Evolutionary conservation across 176 grass and related monocot genomes (phyloP).

Genomic region (Rhynchospora tenuis): DNA sequence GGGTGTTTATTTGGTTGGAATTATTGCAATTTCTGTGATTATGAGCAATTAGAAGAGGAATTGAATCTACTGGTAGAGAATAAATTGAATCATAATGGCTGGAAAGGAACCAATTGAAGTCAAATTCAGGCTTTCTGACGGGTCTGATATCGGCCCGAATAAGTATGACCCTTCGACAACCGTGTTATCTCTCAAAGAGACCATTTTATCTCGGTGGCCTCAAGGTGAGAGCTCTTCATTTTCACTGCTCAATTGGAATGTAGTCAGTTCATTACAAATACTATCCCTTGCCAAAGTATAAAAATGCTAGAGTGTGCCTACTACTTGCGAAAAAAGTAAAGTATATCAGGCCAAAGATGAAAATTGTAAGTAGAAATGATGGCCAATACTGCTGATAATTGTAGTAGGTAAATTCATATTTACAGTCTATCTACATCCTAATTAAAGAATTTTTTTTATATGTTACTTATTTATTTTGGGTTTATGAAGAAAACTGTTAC

Average conservation of each 20-base stretch:
- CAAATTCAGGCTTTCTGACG: conserved; percentile 78
- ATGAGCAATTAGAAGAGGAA: conserved; percentile 38
- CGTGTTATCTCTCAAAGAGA: conserved; percentile 78
- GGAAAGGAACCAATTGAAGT: conserved; percentile 71
- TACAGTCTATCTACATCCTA: neutral
- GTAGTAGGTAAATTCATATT: neutral
- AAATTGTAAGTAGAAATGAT: neutral
- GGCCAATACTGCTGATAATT: neutral
- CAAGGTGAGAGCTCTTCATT: conserved; percentile 50
- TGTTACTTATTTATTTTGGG: neutral
- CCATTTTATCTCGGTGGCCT: conserved; percentile 78
- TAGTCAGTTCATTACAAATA: conserved; percentile 1
- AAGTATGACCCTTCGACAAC: conserved; percentile 77
- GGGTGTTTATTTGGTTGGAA: conserved; percentile 16
- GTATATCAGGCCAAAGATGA: conserved; percentile 20
- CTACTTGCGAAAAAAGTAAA: neutral
- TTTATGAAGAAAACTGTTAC: neutral
- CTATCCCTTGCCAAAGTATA: neutral
- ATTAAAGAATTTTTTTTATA: neutral
- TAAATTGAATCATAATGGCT: conserved; percentile 16
- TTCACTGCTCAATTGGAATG: neutral
- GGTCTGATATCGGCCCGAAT: conserved; percentile 78
- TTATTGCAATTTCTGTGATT: conserved; percentile 11
- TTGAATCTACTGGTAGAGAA: conserved; percentile 23
- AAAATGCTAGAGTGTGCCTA: conserved; percentile 19